Base-by-base conservation (phyloP, 768 basidiomycete species). In the Serendipita vermifera region DNA sequence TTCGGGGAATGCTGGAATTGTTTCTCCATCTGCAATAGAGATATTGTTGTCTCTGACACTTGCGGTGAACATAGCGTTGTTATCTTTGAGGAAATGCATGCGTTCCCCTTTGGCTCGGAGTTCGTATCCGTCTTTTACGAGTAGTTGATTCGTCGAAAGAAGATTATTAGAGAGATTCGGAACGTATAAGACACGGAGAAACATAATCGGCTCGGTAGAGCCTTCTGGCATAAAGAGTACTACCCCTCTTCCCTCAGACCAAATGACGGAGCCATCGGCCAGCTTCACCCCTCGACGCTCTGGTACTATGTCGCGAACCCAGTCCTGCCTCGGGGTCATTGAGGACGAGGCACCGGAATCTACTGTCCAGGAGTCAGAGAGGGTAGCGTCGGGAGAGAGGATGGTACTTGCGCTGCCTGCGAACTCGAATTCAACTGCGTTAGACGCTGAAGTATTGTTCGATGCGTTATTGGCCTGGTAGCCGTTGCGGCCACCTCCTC, bases 141-240 rank as follows among this genome's bases (percentile, higher is more conserved):
- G 13, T 9, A 57, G 54, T n/a, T 24, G 14, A 13, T 13, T 22
- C 13, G 48, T 32, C 5, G 58, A 59, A 6, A 59, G 33, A 20
- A 59, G 58, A 35, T 24, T 46, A n/a, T 58, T 38, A 7, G 33
- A 17, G 9, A 58, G 58, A 17, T 38, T 26, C 4, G 58, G 58
- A 24, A 39, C 38, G 31, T 59, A 59, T 6, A 59, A 38, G 9
- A 58, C 58, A 35, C 59, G 26, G 26, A 39, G 6, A 9, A 59
- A 29, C 15, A 36, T 32, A 14, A 26, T 31, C 11, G 1, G 38
- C 29, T 27, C 7, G n/a, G 31, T n/a, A 43, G 14, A 11, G 13
- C 14, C 1, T 9, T 14, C 26, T 3, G 11, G 35, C 22, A 11
- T 58, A 29, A 57, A 14, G 9, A 27, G 17, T 7, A 13, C 20